Percentiles rank a stretch among this genome's conserved stretches.
These are phyloP conservation scores for Hypoxylon intermedium DNA, from an alignment of 495 filamentous ascomycete species.

Conservation along the genomic window DNA sequence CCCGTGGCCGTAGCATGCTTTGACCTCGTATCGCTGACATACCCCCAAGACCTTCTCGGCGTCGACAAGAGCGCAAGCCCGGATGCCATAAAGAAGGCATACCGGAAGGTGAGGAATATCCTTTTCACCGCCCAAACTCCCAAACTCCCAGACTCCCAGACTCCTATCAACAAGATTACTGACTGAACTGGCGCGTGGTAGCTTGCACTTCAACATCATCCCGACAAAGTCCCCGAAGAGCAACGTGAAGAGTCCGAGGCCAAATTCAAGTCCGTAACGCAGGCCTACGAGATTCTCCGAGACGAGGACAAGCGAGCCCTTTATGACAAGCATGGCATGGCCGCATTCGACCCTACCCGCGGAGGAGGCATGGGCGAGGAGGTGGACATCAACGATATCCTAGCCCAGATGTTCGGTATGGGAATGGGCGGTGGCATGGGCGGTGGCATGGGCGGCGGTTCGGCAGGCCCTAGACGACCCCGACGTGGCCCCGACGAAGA, in stretches of 20 bases:
- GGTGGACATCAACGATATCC: constrained; percentile 86
- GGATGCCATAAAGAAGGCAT: constrained; percentile 94
- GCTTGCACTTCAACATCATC: constrained; percentile 88
- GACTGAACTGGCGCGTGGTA: constrained; percentile 44
- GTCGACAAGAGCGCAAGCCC: constrained; percentile 73
- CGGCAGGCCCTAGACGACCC: constrained; percentile 61
- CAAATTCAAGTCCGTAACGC: constrained; percentile 87
- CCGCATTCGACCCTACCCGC: constrained; percentile 78
- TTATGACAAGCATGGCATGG: constrained; percentile 95
- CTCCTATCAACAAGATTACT: no score
- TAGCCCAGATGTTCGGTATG: constrained; percentile 92
- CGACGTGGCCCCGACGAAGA: constrained; percentile 82
- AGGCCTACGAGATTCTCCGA: constrained; percentile 96
- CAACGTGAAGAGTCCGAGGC: constrained; percentile 83
- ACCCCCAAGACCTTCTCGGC: constrained; percentile 71
- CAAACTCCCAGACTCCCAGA: no score
- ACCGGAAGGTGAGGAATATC: constrained; percentile 89
- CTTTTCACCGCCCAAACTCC: no score
- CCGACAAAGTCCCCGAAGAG: constrained; percentile 92
- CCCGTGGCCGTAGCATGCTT: background rate
- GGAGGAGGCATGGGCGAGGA: constrained; percentile 71
- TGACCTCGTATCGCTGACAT: constrained; percentile 26
- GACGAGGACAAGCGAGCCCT: constrained; percentile 91
- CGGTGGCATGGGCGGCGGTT: constrained; percentile 54
- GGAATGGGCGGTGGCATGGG: constrained; percentile 67